Evolutionary conservation across 2,329 filamentous ascomycete species (phyloP), one percentile per base, ranked within the genome.

Genomic region (Biscogniauxia marginata): DNA sequence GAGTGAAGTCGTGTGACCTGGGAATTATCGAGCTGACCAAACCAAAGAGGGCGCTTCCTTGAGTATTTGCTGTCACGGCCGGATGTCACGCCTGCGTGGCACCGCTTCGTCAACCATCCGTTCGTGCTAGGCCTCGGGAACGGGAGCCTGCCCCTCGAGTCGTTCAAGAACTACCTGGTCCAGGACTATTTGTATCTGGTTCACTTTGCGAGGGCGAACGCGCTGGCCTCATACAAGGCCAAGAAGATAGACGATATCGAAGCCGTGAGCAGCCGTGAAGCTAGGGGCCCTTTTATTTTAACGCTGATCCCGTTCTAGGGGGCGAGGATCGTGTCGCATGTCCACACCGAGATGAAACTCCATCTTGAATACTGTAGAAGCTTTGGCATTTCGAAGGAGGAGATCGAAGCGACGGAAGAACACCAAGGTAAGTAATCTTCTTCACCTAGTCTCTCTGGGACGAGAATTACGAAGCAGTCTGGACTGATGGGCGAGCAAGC

Each of bases 151-250:
- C 88, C 90, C 0, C 65, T 88, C 1, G 84, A 89, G 46, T 87
- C 86, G 0, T 98, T 96, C 78, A 95, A 92, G 71, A 83, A 88
- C 43, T 98, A 97, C 70, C 84, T 98, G 54, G 82, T 95, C 8
- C 93, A 98, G 66, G 93, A 98, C 67, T 97, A 97, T 67, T 79
- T 96, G 4, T 98, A 95, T 68, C 76, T 97, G 46, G 89, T 95
- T 48, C 93, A 97, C 67, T 98, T 96, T 73, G 87, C 92, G 1
- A 82, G 93, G 63, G 92, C 92, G 47, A 93, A 92, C 70, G 88
- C 91, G 7, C 79, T 98, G 7, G 89, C 90, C 2, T 86, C 88
- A 0, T 97, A 96, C 75, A 98, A 97, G 73, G 84, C 87, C 1
- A 90, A 87, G 60, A 84, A 79, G 8, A 84, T 95, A 63, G 77